Evolutionary conservation across 139 green algal genomes (phyloP).

Genomic region (Yamagishiella unicocca): DNA sequence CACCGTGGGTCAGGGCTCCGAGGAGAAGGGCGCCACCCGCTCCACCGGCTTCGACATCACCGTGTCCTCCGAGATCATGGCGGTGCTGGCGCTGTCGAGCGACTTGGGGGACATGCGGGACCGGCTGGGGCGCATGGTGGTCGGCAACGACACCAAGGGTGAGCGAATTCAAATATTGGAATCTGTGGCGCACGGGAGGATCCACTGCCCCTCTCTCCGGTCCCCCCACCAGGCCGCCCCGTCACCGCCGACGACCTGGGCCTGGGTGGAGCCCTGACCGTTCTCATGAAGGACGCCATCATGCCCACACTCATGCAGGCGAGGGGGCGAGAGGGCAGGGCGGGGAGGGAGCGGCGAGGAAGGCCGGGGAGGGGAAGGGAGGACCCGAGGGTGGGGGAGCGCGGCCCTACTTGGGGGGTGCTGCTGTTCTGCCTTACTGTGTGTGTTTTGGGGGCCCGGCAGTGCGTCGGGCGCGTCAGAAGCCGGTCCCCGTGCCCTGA

Average conservation of each 20-base stretch:
- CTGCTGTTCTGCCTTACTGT: no score
- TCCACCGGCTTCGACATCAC: slow-evolving; percentile 96
- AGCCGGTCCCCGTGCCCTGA: no score
- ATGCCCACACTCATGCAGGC: slow-evolving; percentile 93
- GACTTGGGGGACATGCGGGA: slow-evolving; percentile 92
- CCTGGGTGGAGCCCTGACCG: slow-evolving; percentile 95
- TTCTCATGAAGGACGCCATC: slow-evolving; percentile 98
- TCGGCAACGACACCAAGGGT: slow-evolving; percentile 76
- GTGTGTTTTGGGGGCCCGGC: no score
- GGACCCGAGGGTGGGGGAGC: neutral
- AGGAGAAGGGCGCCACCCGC: slow-evolving; percentile 78
- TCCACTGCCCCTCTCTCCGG: neutral
- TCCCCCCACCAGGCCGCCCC: slow-evolving; percentile 69
- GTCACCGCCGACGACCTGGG: slow-evolving; percentile 98
- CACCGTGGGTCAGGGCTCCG: slow-evolving; percentile 84
- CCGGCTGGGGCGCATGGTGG: slow-evolving; percentile 93
- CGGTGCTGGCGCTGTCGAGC: slow-evolving; percentile 95
- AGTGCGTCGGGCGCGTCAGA: no score
- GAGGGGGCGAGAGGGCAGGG: neutral
- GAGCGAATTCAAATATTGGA: neutral
- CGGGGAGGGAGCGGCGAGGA: neutral
- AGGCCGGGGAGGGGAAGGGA: neutral
- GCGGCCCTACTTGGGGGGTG: no score
- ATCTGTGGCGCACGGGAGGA: neutral
- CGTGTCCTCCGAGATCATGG: slow-evolving; percentile 96